Base-by-base conservation (phyloP, 805 yeast genomes). In the Suhomyces canberraensis region DNA sequence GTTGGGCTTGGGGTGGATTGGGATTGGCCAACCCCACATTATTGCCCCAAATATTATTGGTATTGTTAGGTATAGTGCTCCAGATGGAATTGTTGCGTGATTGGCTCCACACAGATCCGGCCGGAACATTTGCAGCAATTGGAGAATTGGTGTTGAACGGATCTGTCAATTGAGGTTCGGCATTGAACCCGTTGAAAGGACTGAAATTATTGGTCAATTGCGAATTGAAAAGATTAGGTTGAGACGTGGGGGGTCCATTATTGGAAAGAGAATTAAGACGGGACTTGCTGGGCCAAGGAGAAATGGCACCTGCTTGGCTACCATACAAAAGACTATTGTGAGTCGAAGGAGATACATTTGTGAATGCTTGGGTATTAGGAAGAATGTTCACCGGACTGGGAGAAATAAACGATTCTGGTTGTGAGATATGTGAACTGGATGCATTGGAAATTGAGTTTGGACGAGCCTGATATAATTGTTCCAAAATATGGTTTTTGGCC, bases 381-480 rank as follows among this genome's bases (percentile, higher is more conserved):
- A 34, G 19, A 11, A 34, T 13, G 7, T 19, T 20, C 13, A 16
- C 14, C 3, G 28, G 17, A 3, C 13, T 21, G 4, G 26, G 25
- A 5, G 33, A 19, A 21, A 25, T 11, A 21, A 25, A 37, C 16
- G 15, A 11, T 4, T 29, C 37, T 15, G 35, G 28, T 2, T 25
- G 15, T n/a, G 31, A 27, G 17, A 20, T 9, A 9, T 20, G 25
- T 27, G 26, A 13, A 28, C 20, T 16, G 4, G 35, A 24, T 20
- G 32, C 24, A 4, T 28, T 14, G 20, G 24, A 32, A 19, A 29
- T 39, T 5, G 52, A 46, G 14, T 50, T 46, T 11, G 65, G 64
- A 28, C 54, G 61, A 11, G 64, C 63, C 15, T 52, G 66, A 43
- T 59, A 64, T 25, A 59, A 56, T 46, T 56, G 70, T 30, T 58